Evolutionary conservation across 1,284 basidiomycete genomes (phyloP).

Genomic region (Austroboletus novae-zelandiae): DNA sequence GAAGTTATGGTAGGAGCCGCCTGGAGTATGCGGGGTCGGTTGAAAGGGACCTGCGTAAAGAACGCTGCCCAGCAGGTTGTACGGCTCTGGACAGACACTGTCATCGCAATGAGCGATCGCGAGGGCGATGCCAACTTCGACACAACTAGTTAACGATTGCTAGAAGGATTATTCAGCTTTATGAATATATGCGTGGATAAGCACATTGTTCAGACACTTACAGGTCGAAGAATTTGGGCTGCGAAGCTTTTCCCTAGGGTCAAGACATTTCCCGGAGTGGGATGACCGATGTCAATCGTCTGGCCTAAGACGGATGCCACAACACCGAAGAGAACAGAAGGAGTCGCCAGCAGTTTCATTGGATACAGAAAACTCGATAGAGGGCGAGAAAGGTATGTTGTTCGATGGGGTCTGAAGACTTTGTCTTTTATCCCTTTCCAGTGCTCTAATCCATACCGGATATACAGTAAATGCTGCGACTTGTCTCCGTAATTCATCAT

Average conservation of each 20-base stretch:
- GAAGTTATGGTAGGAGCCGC: slow-evolving; percentile 35
- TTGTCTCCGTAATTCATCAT: too few relatives aligned
- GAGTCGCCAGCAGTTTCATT: slow-evolving; percentile 17
- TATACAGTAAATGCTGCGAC: too few relatives aligned
- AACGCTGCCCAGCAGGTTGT: slow-evolving; percentile 21
- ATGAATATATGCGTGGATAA: neutral
- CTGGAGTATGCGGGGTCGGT: slow-evolving; percentile 17
- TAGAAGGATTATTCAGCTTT: neutral
- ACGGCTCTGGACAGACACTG: slow-evolving; percentile 22
- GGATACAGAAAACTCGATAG: too few relatives aligned
- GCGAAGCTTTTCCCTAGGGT: slow-evolving; percentile 13
- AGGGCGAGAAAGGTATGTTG: too few relatives aligned
- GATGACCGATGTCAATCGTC: slow-evolving; percentile 27
- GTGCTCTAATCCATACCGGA: too few relatives aligned
- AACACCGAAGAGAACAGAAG: slow-evolving; percentile 8
- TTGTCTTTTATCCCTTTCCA: too few relatives aligned
- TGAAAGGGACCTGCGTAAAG: slow-evolving; percentile 30
- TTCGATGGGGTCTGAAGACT: too few relatives aligned
- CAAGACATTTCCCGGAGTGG: slow-evolving; percentile 17
- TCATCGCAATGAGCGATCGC: slow-evolving; percentile 12
- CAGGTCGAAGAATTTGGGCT: slow-evolving; percentile 22
- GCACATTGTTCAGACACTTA: slow-evolving; percentile 6
- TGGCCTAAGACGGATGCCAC: slow-evolving; percentile 20
- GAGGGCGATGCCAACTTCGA: slow-evolving; percentile 4
- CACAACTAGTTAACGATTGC: slow-evolving; percentile 16